Conservation (phyloP, 108 stramenopile species). For the Cyclotella atomus region DNA sequence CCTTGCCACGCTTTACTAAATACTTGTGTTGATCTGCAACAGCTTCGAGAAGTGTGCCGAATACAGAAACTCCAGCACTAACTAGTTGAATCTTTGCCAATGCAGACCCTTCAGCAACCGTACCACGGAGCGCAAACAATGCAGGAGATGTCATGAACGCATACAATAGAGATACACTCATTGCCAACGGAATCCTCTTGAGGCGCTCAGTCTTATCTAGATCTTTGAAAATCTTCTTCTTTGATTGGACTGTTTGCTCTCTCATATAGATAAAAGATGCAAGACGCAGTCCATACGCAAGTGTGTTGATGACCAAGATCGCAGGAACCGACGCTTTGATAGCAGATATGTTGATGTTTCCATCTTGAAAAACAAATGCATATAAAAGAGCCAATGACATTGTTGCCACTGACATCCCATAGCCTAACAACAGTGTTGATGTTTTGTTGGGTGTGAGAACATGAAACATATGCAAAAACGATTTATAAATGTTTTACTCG, state of each 20-base stretch:
- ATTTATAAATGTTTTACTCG: background rate
- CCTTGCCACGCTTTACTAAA: conserved; percentile 26
- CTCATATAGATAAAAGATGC: conserved; percentile 26
- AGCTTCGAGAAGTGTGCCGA: conserved; percentile 32
- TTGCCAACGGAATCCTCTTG: conserved; percentile 34
- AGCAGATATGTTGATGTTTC: background rate
- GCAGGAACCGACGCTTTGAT: conserved; percentile 19
- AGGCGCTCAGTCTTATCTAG: conserved; percentile 32
- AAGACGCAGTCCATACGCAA: conserved; percentile 48
- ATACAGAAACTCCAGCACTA: conserved; percentile 13
- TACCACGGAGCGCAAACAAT: conserved; percentile 38
- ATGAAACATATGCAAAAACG: no score
- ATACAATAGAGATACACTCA: conserved; percentile 42
- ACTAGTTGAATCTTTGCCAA: conserved; percentile 7
- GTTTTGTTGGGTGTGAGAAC: no score
- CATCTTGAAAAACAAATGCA: conserved; percentile 17
- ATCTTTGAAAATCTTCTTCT: conserved; percentile 21
- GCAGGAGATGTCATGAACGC: conserved; percentile 46
- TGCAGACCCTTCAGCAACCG: background rate
- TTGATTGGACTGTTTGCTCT: conserved; percentile 37
- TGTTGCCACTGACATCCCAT: conserved; percentile 45
- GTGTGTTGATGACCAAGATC: conserved; percentile 1
- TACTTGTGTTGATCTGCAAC: conserved; percentile 54
- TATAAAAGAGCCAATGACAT: conserved; percentile 31
- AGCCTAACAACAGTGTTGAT: conserved; percentile 13